Evolutionary conservation across 1,284 basidiomycete genomes (phyloP), one percentile per base, ranked within the genome.

Genomic region (Tranzscheliella williamsii): DNA sequence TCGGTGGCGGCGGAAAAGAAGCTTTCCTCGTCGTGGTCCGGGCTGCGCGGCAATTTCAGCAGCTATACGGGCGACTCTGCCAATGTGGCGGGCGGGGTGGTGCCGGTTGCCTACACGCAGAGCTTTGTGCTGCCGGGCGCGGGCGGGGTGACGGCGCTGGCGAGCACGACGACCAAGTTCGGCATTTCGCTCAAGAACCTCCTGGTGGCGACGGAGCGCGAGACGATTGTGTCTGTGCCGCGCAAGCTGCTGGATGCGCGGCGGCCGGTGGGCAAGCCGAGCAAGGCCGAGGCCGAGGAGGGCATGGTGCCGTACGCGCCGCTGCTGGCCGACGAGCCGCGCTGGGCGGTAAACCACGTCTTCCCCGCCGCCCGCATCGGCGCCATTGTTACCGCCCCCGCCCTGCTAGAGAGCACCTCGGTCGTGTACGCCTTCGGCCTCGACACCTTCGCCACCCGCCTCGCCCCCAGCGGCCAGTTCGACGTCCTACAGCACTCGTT

Each of bases 331-430:
- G 82, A 86, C 52, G 89, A 93, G 53, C 82, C 88, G 1, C 84
- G 84, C 52, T 83, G 85, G 32, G 83, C 89, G 17, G 75, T 96
- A 24, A 92, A 90, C 18, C 91, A 92, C 71, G 79, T 82, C 41
- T 89, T 89, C 75, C 12, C 44, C 21, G 15, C 36, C 24, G 24
- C 48, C n/a, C 85, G 86, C 38, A 82, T 86, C 13, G 80, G 22
- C 18, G 18, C 27, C 11, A 30, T 75, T n/a, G 70, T 86, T 17
- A 87, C 90, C 2, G 84, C 88, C 0, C 88, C 93, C 0, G 86
- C 93, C 0, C 82, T 90, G 3, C 84, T 97, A 24, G 94, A 98
- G 78, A 92, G 89, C 5, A 96, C 92, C 0, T 88, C 89, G 0
- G 80, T 95, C n/a, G 84, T 97, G 9, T 86, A 96, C 65, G 85